Evolutionary conservation across 768 basidiomycete genomes (phyloP).

Genomic region (Amanita pseudoporphyria): DNA sequence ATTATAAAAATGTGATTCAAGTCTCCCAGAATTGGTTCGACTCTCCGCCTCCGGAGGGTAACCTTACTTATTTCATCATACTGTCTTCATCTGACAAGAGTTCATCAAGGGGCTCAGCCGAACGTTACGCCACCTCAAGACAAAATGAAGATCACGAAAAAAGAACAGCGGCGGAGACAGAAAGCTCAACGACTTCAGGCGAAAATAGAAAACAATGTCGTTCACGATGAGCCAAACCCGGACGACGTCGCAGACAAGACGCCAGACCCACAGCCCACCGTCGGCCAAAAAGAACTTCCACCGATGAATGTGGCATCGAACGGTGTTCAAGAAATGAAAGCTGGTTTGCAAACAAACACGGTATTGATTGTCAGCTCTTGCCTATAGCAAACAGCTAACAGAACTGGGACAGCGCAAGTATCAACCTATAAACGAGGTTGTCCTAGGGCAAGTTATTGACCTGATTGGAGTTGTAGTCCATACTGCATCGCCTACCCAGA

Average conservation of each 20-base stretch:
- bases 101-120: neutral
- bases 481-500: slow-evolving; percentile 10
- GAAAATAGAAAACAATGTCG: neutral
- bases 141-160: slow-evolving; percentile 1
- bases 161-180: neutral
- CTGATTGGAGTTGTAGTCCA: slow-evolving; percentile 18
- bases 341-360: neutral
- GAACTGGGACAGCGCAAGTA: neutral
- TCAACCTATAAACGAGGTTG: slow-evolving; percentile 11
- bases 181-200: neutral
- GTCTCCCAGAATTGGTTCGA: slow-evolving; percentile 21
- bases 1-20: slow-evolving; percentile 5
- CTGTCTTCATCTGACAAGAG: neutral
- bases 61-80: slow-evolving; percentile 9
- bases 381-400: neutral
- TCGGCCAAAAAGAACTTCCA: neutral
- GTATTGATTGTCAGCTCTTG: neutral
- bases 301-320: neutral
- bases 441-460: slow-evolving; percentile 11
- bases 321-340: neutral
- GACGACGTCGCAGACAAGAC: neutral
- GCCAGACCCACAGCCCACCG: neutral
- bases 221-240: neutral
- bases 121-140: neutral
- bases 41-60: slow-evolving; percentile 15